These are phyloP conservation scores for Suillus discolor DNA, from an alignment of 768 basidiomycete species.

Conservation along the genomic window DNA sequence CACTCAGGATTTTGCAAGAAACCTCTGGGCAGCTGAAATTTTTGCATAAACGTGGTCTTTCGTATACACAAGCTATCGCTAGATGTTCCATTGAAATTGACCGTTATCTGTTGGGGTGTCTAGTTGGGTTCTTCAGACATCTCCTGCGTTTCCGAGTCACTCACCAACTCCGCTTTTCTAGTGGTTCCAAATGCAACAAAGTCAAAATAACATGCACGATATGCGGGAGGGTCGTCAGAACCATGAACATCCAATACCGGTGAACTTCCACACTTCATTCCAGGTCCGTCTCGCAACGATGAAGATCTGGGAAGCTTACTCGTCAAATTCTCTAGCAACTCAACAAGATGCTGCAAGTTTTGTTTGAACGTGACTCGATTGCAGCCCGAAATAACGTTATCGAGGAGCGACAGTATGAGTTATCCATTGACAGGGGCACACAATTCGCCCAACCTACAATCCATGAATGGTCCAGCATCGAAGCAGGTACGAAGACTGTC, in stretches of 20 bases:
- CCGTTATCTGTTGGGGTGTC: background rate
- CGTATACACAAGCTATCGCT: background rate
- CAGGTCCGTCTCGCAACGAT: conserved; percentile 18
- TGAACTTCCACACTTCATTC: conserved; percentile 29
- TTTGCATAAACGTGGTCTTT: background rate
- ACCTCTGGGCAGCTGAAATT: background rate
- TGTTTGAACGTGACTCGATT: conserved; percentile 20
- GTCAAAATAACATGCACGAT: background rate
- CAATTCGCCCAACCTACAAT: conserved; percentile 24
- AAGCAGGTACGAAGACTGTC: conserved; percentile 28
- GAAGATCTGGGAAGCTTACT: background rate
- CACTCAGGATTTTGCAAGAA: background rate
- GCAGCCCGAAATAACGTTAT: conserved; percentile 26
- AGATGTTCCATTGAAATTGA: background rate
- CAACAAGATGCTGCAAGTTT: conserved; percentile 19
- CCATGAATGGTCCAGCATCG: conserved; percentile 26
- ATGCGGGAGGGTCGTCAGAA: conserved; percentile 10
- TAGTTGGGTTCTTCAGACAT: background rate
- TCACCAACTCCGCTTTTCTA: background rate
- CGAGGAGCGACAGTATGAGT: conserved; percentile 27
- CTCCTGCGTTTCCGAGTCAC: background rate
- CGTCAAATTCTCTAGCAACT: conserved; percentile 22
- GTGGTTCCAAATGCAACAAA: background rate
- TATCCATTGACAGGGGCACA: conserved; percentile 26
- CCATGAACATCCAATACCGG: conserved; percentile 25